Percentiles rank a stretch among this genome's conserved stretches.
phyloP scores from a whole-genome alignment of 179 eudicot species.

The Camellia oleifera region DNA sequence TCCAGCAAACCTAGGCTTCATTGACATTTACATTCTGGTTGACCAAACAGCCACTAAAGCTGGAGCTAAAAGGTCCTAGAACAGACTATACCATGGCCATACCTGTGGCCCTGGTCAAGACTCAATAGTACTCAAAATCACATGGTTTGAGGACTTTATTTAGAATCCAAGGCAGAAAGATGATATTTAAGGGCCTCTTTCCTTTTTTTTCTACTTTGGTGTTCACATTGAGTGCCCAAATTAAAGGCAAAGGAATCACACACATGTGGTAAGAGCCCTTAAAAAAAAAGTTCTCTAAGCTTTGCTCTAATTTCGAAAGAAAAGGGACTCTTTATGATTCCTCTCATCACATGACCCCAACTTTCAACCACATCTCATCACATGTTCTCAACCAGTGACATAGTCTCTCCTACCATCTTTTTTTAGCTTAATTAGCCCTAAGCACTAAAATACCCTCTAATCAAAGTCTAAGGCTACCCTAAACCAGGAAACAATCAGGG shows the following conservation, averaged over 20 bases:
- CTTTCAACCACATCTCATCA: conserved; percentile 24
- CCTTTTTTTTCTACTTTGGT: conserved; percentile 21
- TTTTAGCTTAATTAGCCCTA: background rate
- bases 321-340: conserved; percentile 20
- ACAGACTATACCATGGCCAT: conserved; percentile 13
- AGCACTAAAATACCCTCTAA: background rate
- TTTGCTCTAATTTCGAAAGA: conserved; percentile 7
- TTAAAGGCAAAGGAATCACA: conserved; percentile 32
- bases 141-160: conserved; percentile 27
- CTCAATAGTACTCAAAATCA: conserved; percentile 8
- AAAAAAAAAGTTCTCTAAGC: conserved; percentile 19
- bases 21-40: background rate
- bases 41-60: conserved; percentile 10
- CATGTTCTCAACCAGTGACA: conserved; percentile 16
- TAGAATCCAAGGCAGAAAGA: conserved; percentile 31
- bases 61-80: background rate
- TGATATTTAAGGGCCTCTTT: conserved; percentile 8
- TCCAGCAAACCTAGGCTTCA: background rate
- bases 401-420: background rate
- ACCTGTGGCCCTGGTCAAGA: conserved; percentile 16
- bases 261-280: conserved; percentile 29
- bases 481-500: background rate
- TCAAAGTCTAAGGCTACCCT: background rate
- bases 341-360: conserved; percentile 30
- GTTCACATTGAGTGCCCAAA: conserved; percentile 27